Percentiles rank a stretch among this genome's conserved stretches.
phyloP scores from a whole-genome alignment of 2,329 filamentous ascomycete species.

The Colletotrichum graminicola region DNA sequence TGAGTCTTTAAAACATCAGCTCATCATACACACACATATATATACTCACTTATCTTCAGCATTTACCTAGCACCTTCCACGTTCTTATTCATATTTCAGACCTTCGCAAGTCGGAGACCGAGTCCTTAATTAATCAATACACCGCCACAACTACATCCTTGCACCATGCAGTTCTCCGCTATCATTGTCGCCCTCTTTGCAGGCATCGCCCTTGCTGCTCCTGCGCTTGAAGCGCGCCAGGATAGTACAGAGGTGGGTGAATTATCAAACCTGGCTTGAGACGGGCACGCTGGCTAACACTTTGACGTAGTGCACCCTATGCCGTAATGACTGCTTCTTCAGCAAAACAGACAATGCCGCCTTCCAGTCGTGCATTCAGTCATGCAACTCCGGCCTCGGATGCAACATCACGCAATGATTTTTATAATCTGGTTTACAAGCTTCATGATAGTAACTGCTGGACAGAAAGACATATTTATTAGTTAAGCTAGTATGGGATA shows the following conservation, averaged over 20 bases:
- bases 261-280: background rate
- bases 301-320: background rate
- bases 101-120: background rate
- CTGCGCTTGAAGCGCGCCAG: background rate
- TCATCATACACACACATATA: no score
- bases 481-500: background rate
- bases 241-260: background rate
- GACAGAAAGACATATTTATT: background rate
- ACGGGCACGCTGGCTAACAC: background rate
- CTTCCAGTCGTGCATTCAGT: background rate
- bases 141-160: background rate
- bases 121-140: no score
- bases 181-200: slow-evolving; percentile 2
- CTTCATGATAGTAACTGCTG: background rate
- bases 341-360: no score
- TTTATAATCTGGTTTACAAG: background rate
- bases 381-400: background rate
- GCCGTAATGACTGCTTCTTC: background rate
- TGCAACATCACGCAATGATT: background rate
- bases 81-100: background rate
- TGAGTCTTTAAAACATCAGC: background rate
- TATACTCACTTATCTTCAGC: background rate
- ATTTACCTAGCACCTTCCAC: no score
- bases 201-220: background rate
- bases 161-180: background rate